Percentiles rank a stretch among this genome's conserved stretches.
These are phyloP conservation scores for Epipyxis sp. DNA, from an alignment of 108 stramenopile genomes.

Conservation along the genomic window DNA sequence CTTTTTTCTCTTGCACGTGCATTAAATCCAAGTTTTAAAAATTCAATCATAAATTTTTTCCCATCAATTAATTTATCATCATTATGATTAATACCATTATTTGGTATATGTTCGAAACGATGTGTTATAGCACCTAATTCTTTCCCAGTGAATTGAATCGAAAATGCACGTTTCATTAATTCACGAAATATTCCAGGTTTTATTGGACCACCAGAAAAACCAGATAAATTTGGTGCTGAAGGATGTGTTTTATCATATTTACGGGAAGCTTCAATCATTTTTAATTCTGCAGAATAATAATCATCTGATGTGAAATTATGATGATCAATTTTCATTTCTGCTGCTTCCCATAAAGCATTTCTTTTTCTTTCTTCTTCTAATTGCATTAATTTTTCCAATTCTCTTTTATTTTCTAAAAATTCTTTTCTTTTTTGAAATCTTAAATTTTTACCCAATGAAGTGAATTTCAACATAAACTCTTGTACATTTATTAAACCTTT, in stretches of 20 bases:
- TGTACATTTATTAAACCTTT: background rate
- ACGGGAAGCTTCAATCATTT: slow-evolving; percentile 10
- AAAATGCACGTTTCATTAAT: slow-evolving; percentile 13
- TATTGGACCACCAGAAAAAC: slow-evolving; percentile 9
- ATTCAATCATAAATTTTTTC: slow-evolving; percentile 20
- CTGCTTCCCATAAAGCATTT: background rate
- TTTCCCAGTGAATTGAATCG: background rate
- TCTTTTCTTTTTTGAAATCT: background rate
- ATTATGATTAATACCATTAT: too few relatives aligned
- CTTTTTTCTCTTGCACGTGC: slow-evolving; percentile 13
- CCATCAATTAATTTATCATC: slow-evolving; percentile 1
- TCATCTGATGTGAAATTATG: slow-evolving; percentile 16
- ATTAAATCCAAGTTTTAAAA: slow-evolving; percentile 23
- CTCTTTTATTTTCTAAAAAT: slow-evolving; percentile 5
- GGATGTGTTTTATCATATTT: slow-evolving; percentile 29
- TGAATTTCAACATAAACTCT: slow-evolving; percentile 21
- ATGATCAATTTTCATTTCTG: background rate
- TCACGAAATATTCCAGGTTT: slow-evolving; percentile 17
- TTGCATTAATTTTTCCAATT: background rate
- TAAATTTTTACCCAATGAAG: background rate
- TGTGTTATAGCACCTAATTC: background rate
- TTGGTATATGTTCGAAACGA: too few relatives aligned
- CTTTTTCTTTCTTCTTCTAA: background rate
- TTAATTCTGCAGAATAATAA: background rate
- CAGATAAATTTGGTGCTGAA: slow-evolving; percentile 24